A percentile compares a stretch with the other conserved stretches of the same genome.
Conservation (phyloP, 139 green algal genomes). For the Diplosphaera chodatii region DNA sequence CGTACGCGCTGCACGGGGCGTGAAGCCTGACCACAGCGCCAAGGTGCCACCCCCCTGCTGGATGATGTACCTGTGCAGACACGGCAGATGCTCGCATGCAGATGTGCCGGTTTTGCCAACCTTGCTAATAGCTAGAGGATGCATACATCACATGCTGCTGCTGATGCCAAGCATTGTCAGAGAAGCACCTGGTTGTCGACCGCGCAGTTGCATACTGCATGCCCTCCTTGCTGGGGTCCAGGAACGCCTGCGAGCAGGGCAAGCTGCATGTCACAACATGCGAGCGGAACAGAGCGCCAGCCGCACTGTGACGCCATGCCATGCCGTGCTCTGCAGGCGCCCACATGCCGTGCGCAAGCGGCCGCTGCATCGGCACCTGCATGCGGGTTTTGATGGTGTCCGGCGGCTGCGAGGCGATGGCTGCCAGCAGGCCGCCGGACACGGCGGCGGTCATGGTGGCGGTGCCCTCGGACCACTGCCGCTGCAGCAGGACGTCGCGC, state of each 20-base stretch:
- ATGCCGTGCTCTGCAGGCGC: no score
- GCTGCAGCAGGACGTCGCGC: slow-evolving; percentile 28
- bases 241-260: slow-evolving; percentile 31
- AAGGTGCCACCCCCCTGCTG: slow-evolving; percentile 14
- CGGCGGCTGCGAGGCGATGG: slow-evolving; percentile 46
- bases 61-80: not conserved
- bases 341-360: no score
- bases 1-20: not conserved
- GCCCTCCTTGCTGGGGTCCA: slow-evolving; percentile 3
- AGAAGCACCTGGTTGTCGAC: slow-evolving; percentile 13
- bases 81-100: no score
- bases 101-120: no score
- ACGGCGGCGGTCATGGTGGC: not conserved
- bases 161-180: no score
- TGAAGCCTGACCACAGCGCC: slow-evolving; percentile 2
- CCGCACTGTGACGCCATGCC: no score
- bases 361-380: no score
- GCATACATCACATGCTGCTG: no score
- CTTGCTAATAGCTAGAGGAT: no score
- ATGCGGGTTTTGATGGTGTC: not conserved
- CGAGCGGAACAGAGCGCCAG: no score
- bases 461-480: slow-evolving; percentile 23
- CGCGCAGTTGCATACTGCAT: slow-evolving; percentile 19
- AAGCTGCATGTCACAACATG: no score
- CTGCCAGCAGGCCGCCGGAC: not conserved